Percentiles rank a stretch among this genome's conserved stretches.
Evolutionary conservation across 495 filamentous ascomycete species (phyloP).

Genomic region (Aspergillus affinis): DNA sequence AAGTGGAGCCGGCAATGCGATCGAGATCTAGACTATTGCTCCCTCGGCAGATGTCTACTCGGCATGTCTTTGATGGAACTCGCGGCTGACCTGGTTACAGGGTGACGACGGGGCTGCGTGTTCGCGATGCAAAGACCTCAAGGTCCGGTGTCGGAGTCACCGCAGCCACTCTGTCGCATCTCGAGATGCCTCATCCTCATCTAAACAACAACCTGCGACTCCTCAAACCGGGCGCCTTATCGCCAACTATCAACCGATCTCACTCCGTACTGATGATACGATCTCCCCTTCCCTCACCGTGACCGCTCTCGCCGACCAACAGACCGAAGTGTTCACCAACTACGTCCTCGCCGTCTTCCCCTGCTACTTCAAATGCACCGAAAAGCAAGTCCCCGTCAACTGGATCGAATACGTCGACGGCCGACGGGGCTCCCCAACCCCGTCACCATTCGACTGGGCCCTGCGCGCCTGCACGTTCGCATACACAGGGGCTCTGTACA

Average conservation of each 20-base stretch:
- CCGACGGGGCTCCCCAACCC: slow-evolving; percentile 12
- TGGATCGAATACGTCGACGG: slow-evolving; percentile 30
- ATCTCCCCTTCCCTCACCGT: slow-evolving; percentile 27
- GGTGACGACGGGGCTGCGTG: slow-evolving; percentile 35
- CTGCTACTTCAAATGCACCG: slow-evolving; percentile 30
- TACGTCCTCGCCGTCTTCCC: slow-evolving; percentile 27
- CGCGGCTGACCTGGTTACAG: slow-evolving; percentile 12
- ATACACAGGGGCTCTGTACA: slow-evolving; percentile 25
- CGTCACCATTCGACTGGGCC: slow-evolving; percentile 26
- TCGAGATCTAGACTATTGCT: not conserved
- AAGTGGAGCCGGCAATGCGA: not conserved
- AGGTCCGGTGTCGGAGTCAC: not conserved
- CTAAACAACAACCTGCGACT: not conserved
- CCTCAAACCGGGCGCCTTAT: slow-evolving; percentile 3
- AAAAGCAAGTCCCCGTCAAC: slow-evolving; percentile 27
- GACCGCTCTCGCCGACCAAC: slow-evolving; percentile 25
- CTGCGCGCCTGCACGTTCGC: slow-evolving; percentile 29
- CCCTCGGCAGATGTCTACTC: not conserved
- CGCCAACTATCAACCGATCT: slow-evolving; percentile 9
- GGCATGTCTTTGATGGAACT: not conserved
- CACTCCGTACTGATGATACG: slow-evolving; percentile 23
- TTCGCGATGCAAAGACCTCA: slow-evolving; percentile 28
- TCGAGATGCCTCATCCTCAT: slow-evolving; percentile 3
- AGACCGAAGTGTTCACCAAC: slow-evolving; percentile 29
- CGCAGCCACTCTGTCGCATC: slow-evolving; percentile 21